Base-by-base conservation (phyloP, 1,284 basidiomycete genomes). In the Chalciporus piperatoides region DNA sequence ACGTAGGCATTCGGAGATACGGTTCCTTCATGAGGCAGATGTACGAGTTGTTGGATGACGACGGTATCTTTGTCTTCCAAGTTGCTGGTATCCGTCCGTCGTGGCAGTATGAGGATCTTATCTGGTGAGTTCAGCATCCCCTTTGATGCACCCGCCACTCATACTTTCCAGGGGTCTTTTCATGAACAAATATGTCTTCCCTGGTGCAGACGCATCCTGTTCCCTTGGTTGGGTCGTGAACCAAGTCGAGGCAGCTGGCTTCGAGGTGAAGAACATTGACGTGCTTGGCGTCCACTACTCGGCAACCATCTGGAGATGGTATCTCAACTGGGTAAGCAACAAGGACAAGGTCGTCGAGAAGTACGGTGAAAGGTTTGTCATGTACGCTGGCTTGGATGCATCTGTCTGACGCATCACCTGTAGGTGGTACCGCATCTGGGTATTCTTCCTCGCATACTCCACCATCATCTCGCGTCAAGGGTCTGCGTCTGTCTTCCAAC, bases 171-270 rank as follows among this genome's bases (percentile, higher is more conserved):
- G 82, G 85, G 90, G 87, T 55, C 75, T 92, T 17, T 91, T 90
- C 78, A 96, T 96, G 92, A 95, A 92, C 82, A 95, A 94, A 67
- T 95, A 95, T 60, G 71, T 98, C 67, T 99, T 98, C 86, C 95
- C 97, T 46, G 96, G 97, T 65, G 97, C 97, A 7, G 96, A 99
- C 63, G 95, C 95, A 0, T 91, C 86, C 6, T 92, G 92, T 69
- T 90, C 94, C 37, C 85, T 99, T 48, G 92, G 91, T 51, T 99
- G 96, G 96, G 94, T 97, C 52, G 82, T 99, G 55, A 80, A 74
- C 44, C 78, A 90, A 71, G 80, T 92, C 51, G 95, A 99, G 72
- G 76, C 77, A 44, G 93, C 91, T 56, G 95, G 96, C 52, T 99
- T 98, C 62, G 97, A 99, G 71, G 85, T 99, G 58, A 97, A 97